phyloP scores from a whole-genome alignment of 768 basidiomycete genomes.

The Tulasnella sp. region DNA sequence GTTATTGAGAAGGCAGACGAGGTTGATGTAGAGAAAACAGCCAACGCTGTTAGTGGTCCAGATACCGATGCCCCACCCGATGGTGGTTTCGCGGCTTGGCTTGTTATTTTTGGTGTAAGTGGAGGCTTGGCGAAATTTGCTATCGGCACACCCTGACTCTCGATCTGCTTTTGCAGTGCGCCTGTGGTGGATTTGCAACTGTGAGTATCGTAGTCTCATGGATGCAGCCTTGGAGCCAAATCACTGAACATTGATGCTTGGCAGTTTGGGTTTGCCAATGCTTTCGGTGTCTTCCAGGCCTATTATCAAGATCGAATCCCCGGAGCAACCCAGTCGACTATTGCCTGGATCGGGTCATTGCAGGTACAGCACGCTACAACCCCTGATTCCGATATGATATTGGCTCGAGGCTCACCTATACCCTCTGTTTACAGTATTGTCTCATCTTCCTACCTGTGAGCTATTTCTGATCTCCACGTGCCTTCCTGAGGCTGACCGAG shows the following conservation, averaged over 20 bases:
- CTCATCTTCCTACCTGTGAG: constrained; percentile 16
- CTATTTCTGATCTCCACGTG: background rate
- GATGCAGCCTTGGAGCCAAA: background rate
- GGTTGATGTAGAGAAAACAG: background rate
- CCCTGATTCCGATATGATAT: background rate
- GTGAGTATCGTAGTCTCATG: background rate
- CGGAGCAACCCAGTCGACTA: constrained; percentile 9
- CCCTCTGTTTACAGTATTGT: constrained; percentile 2
- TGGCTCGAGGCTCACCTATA: no score
- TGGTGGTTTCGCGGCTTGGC: constrained; percentile 12
- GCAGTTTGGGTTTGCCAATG: background rate
- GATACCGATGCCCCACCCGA: background rate
- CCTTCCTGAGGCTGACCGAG: background rate
- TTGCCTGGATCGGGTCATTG: constrained; percentile 17
- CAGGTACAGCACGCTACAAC: background rate
- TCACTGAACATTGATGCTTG: background rate
- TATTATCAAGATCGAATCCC: background rate
- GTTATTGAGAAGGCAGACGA: background rate
- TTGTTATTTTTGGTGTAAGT: constrained; percentile 12
- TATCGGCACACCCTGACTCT: background rate
- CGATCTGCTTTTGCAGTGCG: background rate
- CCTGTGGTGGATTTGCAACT: constrained; percentile 6
- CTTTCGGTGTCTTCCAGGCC: constrained; percentile 12
- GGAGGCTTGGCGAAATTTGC: background rate
- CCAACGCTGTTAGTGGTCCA: background rate